A percentile compares a stretch with the other conserved stretches of the same genome.
Evolutionary conservation across 805 yeast species (phyloP).

Genomic region (Candida oleophila): DNA sequence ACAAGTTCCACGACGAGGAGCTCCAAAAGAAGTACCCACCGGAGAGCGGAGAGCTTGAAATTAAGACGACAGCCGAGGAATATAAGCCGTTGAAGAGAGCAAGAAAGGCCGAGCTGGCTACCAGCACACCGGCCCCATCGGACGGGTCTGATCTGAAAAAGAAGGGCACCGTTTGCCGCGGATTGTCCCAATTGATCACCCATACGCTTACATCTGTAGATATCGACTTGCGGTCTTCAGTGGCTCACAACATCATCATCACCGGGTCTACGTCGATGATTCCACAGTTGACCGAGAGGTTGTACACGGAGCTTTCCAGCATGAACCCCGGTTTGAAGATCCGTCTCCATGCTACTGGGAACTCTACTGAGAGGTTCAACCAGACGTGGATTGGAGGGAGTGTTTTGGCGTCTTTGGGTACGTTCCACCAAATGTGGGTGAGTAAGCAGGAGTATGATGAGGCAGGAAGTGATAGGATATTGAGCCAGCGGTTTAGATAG

Average conservation of each 20-base stretch:
- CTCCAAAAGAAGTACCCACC: constrained; percentile 28
- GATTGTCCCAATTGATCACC: constrained; percentile 60
- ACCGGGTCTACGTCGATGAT: constrained; percentile 82
- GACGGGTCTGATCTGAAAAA: neutral
- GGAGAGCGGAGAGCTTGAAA: constrained; percentile 51
- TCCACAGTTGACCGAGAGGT: constrained; percentile 78
- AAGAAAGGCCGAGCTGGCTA: constrained; percentile 40
- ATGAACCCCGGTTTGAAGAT: constrained; percentile 83
- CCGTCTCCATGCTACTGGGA: constrained; percentile 79
- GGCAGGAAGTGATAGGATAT: constrained; percentile 78
- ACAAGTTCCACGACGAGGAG: constrained; percentile 27
- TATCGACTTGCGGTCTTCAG: constrained; percentile 77
- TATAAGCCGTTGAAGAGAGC: constrained; percentile 73
- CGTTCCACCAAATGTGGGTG: constrained; percentile 95
- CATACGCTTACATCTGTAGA: constrained; percentile 61
- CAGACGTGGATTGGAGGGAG: constrained; percentile 94
- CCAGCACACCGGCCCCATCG: constrained; percentile 27
- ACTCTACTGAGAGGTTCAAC: constrained; percentile 69
- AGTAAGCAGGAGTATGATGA: constrained; percentile 84
- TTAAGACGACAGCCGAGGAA: constrained; percentile 53
- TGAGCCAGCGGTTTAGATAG: constrained; percentile 79
- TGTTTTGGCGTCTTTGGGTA: constrained; percentile 82
- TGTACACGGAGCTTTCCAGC: constrained; percentile 66
- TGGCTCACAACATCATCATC: constrained; percentile 84
- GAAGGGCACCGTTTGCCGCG: constrained; percentile 27